Percentiles rank a stretch among this genome's conserved stretches.
These are phyloP conservation scores for Apiotrichum montevideense DNA, from an alignment of 1,284 basidiomycete genomes.

Conservation along the genomic window DNA sequence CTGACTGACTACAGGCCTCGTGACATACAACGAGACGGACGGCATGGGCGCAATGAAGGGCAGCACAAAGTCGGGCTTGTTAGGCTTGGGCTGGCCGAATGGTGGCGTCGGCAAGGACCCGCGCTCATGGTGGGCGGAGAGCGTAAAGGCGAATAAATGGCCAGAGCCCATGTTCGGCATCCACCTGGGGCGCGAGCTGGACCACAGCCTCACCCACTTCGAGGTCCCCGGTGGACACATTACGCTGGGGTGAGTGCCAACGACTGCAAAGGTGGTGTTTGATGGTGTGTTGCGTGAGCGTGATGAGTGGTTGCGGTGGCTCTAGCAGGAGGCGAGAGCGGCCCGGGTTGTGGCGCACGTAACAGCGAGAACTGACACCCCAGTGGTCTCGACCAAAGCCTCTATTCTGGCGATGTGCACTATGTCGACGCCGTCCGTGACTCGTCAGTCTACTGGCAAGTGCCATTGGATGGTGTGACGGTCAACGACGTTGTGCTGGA, in stretches of 20 bases:
- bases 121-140: slow-evolving; percentile 40
- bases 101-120: slow-evolving; percentile 22
- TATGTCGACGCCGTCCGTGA: slow-evolving; percentile 48
- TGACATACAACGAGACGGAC: slow-evolving; percentile 27
- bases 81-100: slow-evolving; percentile 45
- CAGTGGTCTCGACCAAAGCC: slow-evolving; percentile 50
- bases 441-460: slow-evolving; percentile 1
- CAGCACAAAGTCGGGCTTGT: slow-evolving; percentile 38
- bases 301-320: no score
- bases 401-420: slow-evolving; percentile 69
- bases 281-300: no score
- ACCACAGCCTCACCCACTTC: slow-evolving; percentile 47
- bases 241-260: slow-evolving; percentile 49
- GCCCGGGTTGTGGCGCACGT: no score
- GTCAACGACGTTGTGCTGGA: slow-evolving; percentile 1
- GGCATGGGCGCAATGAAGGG: slow-evolving; percentile 22
- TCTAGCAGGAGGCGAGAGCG: no score
- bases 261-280: background rate
- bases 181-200: slow-evolving; percentile 57
- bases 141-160: slow-evolving; percentile 40
- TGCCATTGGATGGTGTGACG: background rate
- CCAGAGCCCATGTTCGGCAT: slow-evolving; percentile 66
- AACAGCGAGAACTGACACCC: background rate
- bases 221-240: slow-evolving; percentile 59
- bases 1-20: slow-evolving; percentile 12